Evolutionary conservation across 192 early-diverging fungal genomes (phyloP).

Genomic region (Umbelopsis isabellina): DNA sequence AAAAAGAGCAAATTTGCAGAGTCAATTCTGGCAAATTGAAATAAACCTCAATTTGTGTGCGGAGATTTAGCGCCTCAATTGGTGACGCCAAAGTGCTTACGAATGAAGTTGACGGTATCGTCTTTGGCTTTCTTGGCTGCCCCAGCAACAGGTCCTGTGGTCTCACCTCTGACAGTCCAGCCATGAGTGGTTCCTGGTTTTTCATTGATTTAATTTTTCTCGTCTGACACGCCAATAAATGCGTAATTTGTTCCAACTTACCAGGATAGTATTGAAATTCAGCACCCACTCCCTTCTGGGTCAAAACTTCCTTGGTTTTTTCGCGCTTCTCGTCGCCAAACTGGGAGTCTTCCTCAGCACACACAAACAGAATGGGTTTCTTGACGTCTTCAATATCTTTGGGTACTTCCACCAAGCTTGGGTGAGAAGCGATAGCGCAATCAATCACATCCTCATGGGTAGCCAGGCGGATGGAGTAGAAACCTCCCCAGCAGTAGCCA

Average conservation of each 20-base stretch:
- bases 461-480: conserved; percentile 6
- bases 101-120: not conserved
- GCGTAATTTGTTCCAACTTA: not conserved
- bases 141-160: not conserved
- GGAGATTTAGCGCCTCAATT: not conserved
- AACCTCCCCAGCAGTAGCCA: conserved; percentile 21
- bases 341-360: not conserved
- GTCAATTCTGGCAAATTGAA: not conserved
- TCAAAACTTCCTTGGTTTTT: conserved; percentile 2
- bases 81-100: not conserved
- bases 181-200: not conserved
- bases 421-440: not conserved
- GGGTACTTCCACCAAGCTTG: not conserved
- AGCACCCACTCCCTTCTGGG: not conserved
- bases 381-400: conserved; percentile 5
- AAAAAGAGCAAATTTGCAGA: too few species aligned
- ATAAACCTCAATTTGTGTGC: not conserved
- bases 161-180: not conserved
- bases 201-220: not conserved
- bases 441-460: not conserved
- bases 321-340: conserved; percentile 1
- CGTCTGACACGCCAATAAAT: too few species aligned
- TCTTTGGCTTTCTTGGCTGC: not conserved
- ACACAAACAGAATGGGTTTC: not conserved
- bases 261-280: not conserved